Evolutionary conservation across 441 rosid genomes (phyloP), one percentile per base, ranked within the genome.

Genomic region (Iberis amara): DNA sequence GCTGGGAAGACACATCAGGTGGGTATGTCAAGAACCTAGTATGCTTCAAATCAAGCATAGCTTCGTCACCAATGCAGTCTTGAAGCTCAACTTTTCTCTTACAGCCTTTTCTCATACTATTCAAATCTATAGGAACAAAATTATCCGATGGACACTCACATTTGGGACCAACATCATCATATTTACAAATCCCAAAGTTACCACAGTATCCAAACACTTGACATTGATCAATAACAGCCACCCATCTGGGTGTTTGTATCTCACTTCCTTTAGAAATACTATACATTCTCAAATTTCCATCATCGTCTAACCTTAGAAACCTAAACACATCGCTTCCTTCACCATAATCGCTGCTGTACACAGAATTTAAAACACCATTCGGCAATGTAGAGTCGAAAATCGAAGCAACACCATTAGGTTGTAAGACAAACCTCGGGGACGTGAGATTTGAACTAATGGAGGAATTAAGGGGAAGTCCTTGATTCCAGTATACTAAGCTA

Each of bases 181-280:
- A 81, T 30, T 80, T 73, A 48, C 88, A 84, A 40, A 84, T 64
- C 26, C 89, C 88, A 68, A 75, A 49, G 46, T 73, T 73, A 2
- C 92, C 92, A 56, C 92, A 84, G 66, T 47, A 83, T 1, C 83
- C 91, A 61, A 56, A 83, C 47, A 84, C 88, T 47, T 6, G 57
- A 68, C 92, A 83, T 55, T 83, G 88, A 68, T 84, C 88, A 53
- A 47, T 8, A 42, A 82, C 64, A 52, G 83, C 85, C 2, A 79
- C 66, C 92, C 86, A 81, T 58, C 74, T 65, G 48, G n/a, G 6
- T 15, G 57, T 65, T 3, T 0, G 3, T 52, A 6, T 41, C 33
- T 74, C 64, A 68, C 74, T 69, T 35, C 63, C 54, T 55, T 39
- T 65, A 28, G 57, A 45, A 41, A 76, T 57, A 57, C 82, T 77